Evolutionary conservation across 129 eudicot genomes (phyloP).

Genomic region (Heracleum sosnowskyi): DNA sequence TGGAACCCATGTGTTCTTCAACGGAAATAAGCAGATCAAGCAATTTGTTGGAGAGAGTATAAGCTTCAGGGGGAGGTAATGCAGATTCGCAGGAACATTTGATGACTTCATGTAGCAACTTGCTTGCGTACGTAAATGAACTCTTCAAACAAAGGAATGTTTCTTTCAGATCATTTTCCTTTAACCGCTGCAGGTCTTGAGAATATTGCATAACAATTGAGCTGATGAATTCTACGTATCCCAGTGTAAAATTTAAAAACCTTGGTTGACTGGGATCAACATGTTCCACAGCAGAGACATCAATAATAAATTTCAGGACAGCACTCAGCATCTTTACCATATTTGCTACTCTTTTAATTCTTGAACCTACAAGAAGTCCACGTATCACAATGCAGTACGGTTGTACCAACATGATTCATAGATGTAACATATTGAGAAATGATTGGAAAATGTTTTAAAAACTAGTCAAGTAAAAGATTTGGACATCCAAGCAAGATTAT

Average conservation of each 20-base stretch:
- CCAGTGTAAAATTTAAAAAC: conserved; percentile 49
- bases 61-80: conserved; percentile 28
- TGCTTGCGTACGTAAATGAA: conserved; percentile 89
- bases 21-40: conserved; percentile 46
- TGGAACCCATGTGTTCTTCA: conserved; percentile 59
- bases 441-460: neutral
- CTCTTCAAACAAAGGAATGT: conserved; percentile 54
- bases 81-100: conserved; percentile 31
- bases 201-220: conserved; percentile 34
- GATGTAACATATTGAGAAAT: neutral
- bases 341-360: conserved; percentile 34
- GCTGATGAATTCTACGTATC: conserved; percentile 38
- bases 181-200: conserved; percentile 33
- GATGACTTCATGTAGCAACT: conserved; percentile 58
- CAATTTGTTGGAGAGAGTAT: conserved; percentile 48
- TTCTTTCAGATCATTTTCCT: conserved; percentile 52
- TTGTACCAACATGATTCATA: neutral
- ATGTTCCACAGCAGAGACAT: conserved; percentile 39
- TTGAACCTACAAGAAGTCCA: conserved; percentile 30
- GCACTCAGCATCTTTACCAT: conserved; percentile 60
- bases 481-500: neutral
- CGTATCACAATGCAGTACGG: neutral
- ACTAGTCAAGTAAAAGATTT: neutral
- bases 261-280: conserved; percentile 29
- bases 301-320: conserved; percentile 60